Conservation (phyloP, 1,284 basidiomycete species). For the Sanghuangporus weigelae region DNA sequence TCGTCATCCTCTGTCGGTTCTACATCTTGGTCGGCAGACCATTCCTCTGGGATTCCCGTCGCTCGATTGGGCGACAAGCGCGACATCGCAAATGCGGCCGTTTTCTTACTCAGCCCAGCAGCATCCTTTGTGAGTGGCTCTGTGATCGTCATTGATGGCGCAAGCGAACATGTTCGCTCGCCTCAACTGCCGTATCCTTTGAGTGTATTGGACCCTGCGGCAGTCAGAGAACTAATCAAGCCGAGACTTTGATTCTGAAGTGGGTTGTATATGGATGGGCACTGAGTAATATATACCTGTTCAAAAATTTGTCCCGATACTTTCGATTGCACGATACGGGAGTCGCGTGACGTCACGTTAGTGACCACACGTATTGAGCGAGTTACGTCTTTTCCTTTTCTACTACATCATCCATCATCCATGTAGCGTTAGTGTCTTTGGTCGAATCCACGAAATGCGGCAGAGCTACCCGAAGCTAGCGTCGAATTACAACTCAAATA, state of each 20-base stretch:
- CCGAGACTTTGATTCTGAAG: conserved; percentile 31
- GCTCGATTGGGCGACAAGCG: conserved; percentile 62
- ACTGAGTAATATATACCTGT: no score
- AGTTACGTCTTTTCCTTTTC: no score
- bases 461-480: no score
- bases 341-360: conserved; percentile 21
- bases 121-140: conserved; percentile 81
- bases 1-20: not conserved
- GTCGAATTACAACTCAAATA: no score
- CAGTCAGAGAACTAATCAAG: conserved; percentile 35
- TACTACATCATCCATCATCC: no score
- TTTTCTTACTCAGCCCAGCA: conserved; percentile 89
- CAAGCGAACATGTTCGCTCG: conserved; percentile 47
- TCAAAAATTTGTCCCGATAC: no score
- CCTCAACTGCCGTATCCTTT: conserved; percentile 59
- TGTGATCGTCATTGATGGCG: conserved; percentile 65
- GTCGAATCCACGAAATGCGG: no score
- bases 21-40: not conserved
- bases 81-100: conserved; percentile 77
- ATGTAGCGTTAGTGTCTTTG: no score
- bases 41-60: conserved; percentile 37
- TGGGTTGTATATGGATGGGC: not conserved
- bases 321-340: not conserved
- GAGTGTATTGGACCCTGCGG: conserved; percentile 55
- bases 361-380: conserved; percentile 18